Conservation (phyloP, 2,329 filamentous ascomycete species). For the Acrodontium crateriforme region DNA sequence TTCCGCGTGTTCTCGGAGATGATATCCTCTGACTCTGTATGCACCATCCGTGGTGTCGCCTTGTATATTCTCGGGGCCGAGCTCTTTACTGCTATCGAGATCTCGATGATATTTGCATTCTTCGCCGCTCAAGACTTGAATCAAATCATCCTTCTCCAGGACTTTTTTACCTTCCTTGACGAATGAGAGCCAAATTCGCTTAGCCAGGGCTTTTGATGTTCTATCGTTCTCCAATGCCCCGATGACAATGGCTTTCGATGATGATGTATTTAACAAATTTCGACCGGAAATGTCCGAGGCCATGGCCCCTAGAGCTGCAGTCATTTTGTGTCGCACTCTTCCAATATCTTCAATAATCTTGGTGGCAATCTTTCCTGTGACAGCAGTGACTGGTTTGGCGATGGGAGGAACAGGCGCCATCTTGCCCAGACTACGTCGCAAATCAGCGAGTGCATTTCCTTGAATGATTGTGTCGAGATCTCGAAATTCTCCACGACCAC, state of each 20-base stretch:
- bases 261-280: conserved; percentile 50
- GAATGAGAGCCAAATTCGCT: conserved; percentile 22
- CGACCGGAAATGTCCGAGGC: conserved; percentile 79
- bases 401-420: no score
- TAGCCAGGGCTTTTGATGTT: conserved; percentile 20
- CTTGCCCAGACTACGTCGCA: conserved; percentile 25
- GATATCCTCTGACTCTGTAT: no score
- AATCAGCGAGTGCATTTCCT: conserved; percentile 50
- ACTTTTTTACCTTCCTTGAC: conserved; percentile 14
- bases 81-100: no score
- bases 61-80: no score
- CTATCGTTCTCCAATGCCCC: conserved; percentile 16
- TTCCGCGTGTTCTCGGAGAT: conserved; percentile 1
- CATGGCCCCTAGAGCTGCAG: conserved; percentile 69
- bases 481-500: conserved; percentile 59
- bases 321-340: conserved; percentile 69
- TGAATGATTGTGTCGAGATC: conserved; percentile 74
- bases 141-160: conserved; percentile 16
- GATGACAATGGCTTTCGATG: conserved; percentile 16
- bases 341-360: neutral
- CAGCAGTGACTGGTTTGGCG: no score
- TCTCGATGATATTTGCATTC: no score
- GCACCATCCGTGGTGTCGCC: conserved; percentile 16
- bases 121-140: conserved; percentile 15
- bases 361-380: neutral